Evolutionary conservation across 768 basidiomycete genomes (phyloP).

Genomic region (Pholiota conissans): DNA sequence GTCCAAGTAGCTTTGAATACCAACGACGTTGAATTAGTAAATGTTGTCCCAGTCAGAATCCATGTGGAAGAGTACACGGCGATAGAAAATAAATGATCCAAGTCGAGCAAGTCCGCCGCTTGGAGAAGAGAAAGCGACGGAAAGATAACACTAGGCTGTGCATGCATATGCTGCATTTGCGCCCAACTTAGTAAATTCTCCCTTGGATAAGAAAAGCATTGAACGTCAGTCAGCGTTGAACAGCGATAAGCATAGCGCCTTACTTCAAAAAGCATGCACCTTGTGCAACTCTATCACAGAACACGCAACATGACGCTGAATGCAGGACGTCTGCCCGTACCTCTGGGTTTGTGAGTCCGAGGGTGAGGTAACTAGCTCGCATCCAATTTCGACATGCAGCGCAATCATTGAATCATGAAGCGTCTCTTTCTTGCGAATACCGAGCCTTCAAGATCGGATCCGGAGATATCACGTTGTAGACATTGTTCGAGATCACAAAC

Average conservation of each 20-base stretch:
- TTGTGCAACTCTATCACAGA: not conserved
- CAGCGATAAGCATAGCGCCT: constrained; percentile 1
- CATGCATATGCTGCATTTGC: not conserved
- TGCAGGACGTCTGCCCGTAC: not conserved
- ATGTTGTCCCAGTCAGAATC: not conserved
- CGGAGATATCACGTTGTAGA: not conserved
- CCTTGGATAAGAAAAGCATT: constrained; percentile 4
- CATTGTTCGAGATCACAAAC: not conserved
- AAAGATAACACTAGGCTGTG: not conserved
- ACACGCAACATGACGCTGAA: not conserved
- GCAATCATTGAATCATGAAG: not conserved
- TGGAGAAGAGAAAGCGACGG: not conserved
- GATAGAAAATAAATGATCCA: not conserved
- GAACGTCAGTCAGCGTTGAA: not conserved
- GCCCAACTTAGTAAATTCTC: not conserved
- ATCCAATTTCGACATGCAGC: not conserved
- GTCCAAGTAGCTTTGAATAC: not conserved
- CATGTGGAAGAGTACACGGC: not conserved
- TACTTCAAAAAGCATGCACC: not conserved
- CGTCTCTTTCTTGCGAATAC: not conserved
- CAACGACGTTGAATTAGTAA: not conserved
- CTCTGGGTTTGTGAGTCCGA: not conserved
- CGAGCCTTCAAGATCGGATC: not conserved
- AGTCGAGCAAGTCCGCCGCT: not conserved
- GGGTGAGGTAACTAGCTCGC: not conserved